Conservation (phyloP, 2,329 filamentous ascomycete genomes). For the Amylocarpus encephaloides region DNA sequence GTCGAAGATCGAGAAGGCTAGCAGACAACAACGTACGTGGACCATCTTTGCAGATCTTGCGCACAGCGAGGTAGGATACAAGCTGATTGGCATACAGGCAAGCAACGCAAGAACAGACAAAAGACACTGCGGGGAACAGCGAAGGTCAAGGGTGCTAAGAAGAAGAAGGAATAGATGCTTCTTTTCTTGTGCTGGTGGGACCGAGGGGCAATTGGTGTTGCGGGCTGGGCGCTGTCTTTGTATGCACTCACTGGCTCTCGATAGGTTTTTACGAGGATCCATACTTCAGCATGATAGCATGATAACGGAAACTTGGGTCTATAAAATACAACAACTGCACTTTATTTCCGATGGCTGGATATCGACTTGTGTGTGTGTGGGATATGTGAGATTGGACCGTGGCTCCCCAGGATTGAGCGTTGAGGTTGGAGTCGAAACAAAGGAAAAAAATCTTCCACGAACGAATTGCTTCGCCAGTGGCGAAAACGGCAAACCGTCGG, state of each 20-base stretch:
- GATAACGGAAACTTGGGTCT: conserved; percentile 22
- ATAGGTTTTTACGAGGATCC: conserved; percentile 20
- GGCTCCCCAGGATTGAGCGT: too few species aligned
- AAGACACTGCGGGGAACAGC: conserved; percentile 98
- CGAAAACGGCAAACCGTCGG: too few species aligned
- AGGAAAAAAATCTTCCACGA: too few species aligned
- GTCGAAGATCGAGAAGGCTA: conserved; percentile 92
- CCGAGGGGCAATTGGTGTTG: conserved; percentile 28
- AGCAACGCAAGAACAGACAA: conserved; percentile 99
- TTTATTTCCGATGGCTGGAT: conserved; percentile 12
- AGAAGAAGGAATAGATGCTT: conserved; percentile 82
- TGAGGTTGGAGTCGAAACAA: too few species aligned
- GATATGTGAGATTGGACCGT: not conserved
- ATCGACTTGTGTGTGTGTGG: not conserved
- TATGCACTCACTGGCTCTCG: conserved; percentile 27
- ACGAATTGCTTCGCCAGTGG: too few species aligned
- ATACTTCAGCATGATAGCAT: conserved; percentile 23
- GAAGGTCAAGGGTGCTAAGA: conserved; percentile 93
- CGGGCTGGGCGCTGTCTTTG: conserved; percentile 27
- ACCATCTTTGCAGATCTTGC: conserved; percentile 9
- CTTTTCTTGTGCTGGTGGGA: conserved; percentile 21
- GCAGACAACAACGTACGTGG: conserved; percentile 96
- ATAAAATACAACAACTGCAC: conserved; percentile 26
- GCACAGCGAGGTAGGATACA: conserved; percentile 3
- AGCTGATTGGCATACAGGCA: conserved; percentile 59